A percentile compares a stretch with the other conserved stretches of the same genome.
Conservation (phyloP, 305 asterid species). For the Fraxinus greggii region DNA sequence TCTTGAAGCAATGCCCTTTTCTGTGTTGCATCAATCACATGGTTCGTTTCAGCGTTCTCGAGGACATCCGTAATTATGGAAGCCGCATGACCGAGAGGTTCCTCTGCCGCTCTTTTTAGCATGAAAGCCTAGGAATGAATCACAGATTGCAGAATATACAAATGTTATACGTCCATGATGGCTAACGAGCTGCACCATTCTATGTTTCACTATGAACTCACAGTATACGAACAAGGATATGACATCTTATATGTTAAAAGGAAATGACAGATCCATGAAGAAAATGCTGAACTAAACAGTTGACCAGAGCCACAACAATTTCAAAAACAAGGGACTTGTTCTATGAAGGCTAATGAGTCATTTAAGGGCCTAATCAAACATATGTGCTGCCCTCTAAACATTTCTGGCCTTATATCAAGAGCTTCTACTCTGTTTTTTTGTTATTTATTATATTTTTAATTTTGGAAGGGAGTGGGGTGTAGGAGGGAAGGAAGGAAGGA, state of each 20-base stretch:
- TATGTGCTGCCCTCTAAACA: neutral
- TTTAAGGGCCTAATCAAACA: neutral
- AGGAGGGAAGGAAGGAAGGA: neutral
- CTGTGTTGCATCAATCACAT: constrained; percentile 75
- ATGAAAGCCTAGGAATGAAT: constrained; percentile 66
- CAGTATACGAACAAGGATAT: neutral
- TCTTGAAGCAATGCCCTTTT: constrained; percentile 91
- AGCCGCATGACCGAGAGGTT: constrained; percentile 98
- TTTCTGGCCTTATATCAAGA: neutral
- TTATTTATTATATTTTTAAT: neutral
- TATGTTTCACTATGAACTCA: constrained; percentile 1
- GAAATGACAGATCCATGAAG: neutral
- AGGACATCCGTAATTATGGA: constrained; percentile 87
- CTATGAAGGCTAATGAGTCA: neutral
- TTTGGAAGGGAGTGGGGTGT: neutral
- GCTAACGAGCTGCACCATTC: neutral
- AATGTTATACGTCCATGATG: neutral
- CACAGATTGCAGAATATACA: neutral
- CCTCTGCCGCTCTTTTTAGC: constrained; percentile 96
- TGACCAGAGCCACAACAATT: constrained; percentile 1
- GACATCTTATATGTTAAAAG: neutral
- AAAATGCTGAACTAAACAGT: neutral
- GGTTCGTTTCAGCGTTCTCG: constrained; percentile 83
- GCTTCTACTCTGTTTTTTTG: neutral
- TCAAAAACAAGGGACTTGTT: neutral